These are phyloP conservation scores for Lophium mytilinum DNA, from an alignment of 495 filamentous ascomycete species.

Conservation along the genomic window DNA sequence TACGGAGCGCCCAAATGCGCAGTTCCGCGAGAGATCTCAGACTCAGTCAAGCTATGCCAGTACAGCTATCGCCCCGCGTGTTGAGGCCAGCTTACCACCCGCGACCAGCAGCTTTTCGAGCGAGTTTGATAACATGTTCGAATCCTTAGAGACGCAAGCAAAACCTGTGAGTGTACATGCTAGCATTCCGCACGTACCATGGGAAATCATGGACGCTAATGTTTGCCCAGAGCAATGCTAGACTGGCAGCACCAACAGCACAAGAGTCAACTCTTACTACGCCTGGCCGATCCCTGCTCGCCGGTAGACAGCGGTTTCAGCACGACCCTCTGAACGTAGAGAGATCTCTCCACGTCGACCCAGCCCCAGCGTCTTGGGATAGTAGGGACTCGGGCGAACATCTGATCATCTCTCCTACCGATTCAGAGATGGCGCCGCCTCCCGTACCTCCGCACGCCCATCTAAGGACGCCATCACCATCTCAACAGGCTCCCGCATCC, in stretches of 20 bases:
- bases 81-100: slow-evolving; percentile 23
- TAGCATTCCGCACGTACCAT: too few relatives aligned
- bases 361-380: slow-evolving; percentile 27
- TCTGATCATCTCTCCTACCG: slow-evolving; percentile 20
- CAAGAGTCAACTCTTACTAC: not conserved
- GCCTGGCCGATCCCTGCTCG: slow-evolving; percentile 14
- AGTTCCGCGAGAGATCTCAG: too few relatives aligned
- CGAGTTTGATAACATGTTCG: slow-evolving; percentile 32
- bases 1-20: too few relatives aligned
- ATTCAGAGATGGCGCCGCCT: slow-evolving; percentile 8
- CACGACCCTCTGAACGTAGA: slow-evolving; percentile 23
- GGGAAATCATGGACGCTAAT: too few relatives aligned
- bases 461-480: not conserved
- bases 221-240: too few relatives aligned
- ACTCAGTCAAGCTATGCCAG: slow-evolving; percentile 33
- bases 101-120: slow-evolving; percentile 22
- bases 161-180: too few relatives aligned
- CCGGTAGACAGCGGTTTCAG: slow-evolving; percentile 10
- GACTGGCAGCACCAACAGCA: too few relatives aligned
- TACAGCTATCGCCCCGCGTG: slow-evolving; percentile 33
- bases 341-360: slow-evolving; percentile 17
- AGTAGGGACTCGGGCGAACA: slow-evolving; percentile 27
- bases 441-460: slow-evolving; percentile 18
- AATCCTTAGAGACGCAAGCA: too few relatives aligned
- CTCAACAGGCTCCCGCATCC: not conserved